A percentile compares a stretch with the other conserved stretches of the same genome.
These are phyloP conservation scores for Leishmania mexicana DNA, from an alignment of 208 protist species.

Conservation along the genomic window DNA sequence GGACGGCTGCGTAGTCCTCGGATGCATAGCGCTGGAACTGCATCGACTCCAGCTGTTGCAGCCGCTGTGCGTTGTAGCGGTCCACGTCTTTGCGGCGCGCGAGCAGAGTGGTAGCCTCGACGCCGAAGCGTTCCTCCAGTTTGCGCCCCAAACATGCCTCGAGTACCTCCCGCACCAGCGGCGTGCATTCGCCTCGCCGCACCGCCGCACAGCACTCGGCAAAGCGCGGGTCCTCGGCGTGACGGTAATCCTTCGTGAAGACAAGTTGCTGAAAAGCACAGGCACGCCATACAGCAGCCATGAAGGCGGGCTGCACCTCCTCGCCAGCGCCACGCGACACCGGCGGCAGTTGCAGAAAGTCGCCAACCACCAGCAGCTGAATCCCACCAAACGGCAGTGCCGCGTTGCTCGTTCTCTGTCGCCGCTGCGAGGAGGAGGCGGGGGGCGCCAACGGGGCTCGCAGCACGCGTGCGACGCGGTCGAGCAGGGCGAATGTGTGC, in stretches of 20 bases:
- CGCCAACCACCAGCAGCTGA: constrained; percentile 88
- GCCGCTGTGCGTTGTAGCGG: constrained; percentile 46
- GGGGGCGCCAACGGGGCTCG: constrained; percentile 24
- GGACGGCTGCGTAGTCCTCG: constrained; percentile 73
- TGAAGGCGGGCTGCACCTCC: constrained; percentile 63
- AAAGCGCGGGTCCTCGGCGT: constrained; percentile 43
- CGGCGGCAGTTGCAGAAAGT: constrained; percentile 90
- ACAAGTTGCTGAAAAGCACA: constrained; percentile 41
- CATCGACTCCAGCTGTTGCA: constrained; percentile 43
- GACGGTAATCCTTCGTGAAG: constrained; percentile 47
- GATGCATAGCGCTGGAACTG: constrained; percentile 65
- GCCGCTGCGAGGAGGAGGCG: not conserved
- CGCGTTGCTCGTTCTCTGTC: not conserved
- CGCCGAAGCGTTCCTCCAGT: constrained; percentile 35
- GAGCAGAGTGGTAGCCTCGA: constrained; percentile 60
- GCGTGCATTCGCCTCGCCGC: constrained; percentile 60
- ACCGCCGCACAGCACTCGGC: constrained; percentile 53
- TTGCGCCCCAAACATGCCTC: constrained; percentile 35
- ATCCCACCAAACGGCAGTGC: constrained; percentile 81
- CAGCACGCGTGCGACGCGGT: constrained; percentile 64
- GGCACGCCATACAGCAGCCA: constrained; percentile 42
- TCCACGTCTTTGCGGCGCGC: constrained; percentile 54
- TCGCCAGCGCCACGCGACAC: constrained; percentile 39
- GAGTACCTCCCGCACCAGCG: constrained; percentile 48
- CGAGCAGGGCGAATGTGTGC: constrained; percentile 71